Conservation (phyloP, 768 basidiomycete genomes). For the Tremella mesenterica region DNA sequence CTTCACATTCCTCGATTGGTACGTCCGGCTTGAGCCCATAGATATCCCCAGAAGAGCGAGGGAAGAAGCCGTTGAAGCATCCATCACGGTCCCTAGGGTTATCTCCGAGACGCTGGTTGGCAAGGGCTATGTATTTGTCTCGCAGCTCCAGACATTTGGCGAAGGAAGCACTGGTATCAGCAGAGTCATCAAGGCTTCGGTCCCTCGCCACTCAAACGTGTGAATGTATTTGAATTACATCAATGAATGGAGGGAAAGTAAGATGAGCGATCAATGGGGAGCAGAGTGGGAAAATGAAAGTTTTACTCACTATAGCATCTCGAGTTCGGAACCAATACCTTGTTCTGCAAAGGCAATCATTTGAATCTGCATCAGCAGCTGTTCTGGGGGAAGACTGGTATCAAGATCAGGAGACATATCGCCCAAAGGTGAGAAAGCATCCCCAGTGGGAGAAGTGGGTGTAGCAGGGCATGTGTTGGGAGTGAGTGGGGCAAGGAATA, state of each 20-base stretch:
- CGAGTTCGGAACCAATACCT: constrained; percentile 43
- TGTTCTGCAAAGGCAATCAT: constrained; percentile 41
- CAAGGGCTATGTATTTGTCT: constrained; percentile 86
- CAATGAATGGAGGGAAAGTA: too few species aligned
- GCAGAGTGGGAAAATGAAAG: too few species aligned
- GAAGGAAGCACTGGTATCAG: constrained; percentile 50
- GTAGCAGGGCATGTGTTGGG: background rate
- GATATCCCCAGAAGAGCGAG: constrained; percentile 52
- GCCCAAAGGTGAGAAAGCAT: constrained; percentile 4
- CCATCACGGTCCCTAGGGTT: constrained; percentile 88
- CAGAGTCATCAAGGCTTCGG: too few species aligned
- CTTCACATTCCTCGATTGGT: constrained; percentile 41
- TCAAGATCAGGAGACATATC: background rate
- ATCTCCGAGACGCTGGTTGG: constrained; percentile 85
- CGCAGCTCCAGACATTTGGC: constrained; percentile 79
- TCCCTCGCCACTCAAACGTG: background rate
- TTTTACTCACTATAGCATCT: constrained; percentile 42
- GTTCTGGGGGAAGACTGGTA: constrained; percentile 2
- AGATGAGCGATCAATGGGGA: too few species aligned
- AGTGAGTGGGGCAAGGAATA: constrained; percentile 4
- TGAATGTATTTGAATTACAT: background rate
- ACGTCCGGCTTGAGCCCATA: constrained; percentile 61
- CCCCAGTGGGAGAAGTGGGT: background rate
- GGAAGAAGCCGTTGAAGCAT: constrained; percentile 60
- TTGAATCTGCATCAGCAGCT: constrained; percentile 38